Percentiles rank a stretch among this genome's conserved stretches.
These are phyloP conservation scores for Ilyonectria sp. DNA, from an alignment of 2,329 filamentous ascomycete species.

Conservation along the genomic window DNA sequence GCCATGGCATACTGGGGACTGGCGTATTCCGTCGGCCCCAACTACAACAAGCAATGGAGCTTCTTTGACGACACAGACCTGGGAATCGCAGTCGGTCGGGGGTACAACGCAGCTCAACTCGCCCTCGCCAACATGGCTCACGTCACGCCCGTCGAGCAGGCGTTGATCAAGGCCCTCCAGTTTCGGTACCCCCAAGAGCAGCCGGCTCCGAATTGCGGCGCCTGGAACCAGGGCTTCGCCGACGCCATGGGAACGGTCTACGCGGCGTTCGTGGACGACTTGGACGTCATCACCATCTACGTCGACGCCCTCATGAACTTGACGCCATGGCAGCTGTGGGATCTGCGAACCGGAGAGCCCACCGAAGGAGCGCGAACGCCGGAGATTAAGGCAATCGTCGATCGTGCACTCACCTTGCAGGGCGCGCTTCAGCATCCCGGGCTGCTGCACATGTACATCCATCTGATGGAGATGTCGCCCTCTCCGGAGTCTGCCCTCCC, in stretches of 20 bases:
- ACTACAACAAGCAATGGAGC: conserved; percentile 84
- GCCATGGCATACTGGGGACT: conserved; percentile 80
- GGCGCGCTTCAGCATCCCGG: conserved; percentile 75
- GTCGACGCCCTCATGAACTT: conserved; percentile 64
- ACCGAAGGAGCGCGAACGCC: conserved; percentile 47
- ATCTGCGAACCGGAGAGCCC: conserved; percentile 54
- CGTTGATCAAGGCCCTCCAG: conserved; percentile 74
- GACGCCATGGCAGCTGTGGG: conserved; percentile 63
- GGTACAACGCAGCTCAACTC: conserved; percentile 20
- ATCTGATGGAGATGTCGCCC: conserved; percentile 82
- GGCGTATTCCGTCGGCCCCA: conserved; percentile 80
- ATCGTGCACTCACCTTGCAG: conserved; percentile 62
- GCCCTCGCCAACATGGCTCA: conserved; percentile 7
- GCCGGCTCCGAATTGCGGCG: conserved; percentile 61
- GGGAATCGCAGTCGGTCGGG: conserved; percentile 17
- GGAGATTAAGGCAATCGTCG: conserved; percentile 50
- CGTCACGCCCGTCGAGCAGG: conserved; percentile 61
- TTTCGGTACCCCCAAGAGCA: conserved; percentile 70
- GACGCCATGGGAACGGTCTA: conserved; percentile 57
- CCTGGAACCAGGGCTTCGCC: conserved; percentile 53
- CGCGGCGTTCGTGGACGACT: conserved; percentile 55
- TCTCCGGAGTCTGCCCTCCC: conserved; percentile 74
- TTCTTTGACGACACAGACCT: conserved; percentile 77
- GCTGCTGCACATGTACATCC: conserved; percentile 81
- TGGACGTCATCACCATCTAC: conserved; percentile 55